Base-by-base conservation (phyloP, 2,329 filamentous ascomycete genomes). In the Cercospora brassicicola region DNA sequence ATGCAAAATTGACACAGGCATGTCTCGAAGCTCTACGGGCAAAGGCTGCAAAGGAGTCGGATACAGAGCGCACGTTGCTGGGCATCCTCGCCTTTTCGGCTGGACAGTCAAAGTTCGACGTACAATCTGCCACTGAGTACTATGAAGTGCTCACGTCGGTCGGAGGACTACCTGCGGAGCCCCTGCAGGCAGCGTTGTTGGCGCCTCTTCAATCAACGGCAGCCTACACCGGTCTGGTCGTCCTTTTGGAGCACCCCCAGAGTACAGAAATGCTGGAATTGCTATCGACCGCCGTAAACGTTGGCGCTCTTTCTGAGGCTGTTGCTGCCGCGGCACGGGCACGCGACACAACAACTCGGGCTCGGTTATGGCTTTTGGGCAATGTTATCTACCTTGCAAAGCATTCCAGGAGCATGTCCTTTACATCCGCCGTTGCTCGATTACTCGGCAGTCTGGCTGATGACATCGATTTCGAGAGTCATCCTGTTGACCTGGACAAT, bases 371-470 rank as follows among this genome's bases (percentile, higher is more conserved):
- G 81, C 79, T 90, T 8, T 80, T 90, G 51, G 83, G 85, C 26
- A 85, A 87, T 69, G 84, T 89, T 68, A 86, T 90, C 59, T 88
- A 56, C 33, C 64, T 78, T 15, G 68, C 70, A 9, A 75, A 73
- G 9, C 33, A 66, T 8, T 59, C 69, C 5, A 66, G 67, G 20
- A 67, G 59, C 30, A 60, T 73, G 62, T 83, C 84, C 31, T 88
- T 88, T 72, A 84, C 88, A 56, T 81, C 81, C 36, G 84, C 86
- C 1, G 81, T 89, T 0, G 87, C 87, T 2, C 78, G 80, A 59
- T 78, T 87, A n/a, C 81, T 87, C 33, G 87, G 86, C 45, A 85
- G 84, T 10, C 81, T 88, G 31, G 85, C 88, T 10, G 80, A 84
- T 51, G 83, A 85, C 59, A 82, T 89, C 11, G 83, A 86, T 39